Conservation (phyloP, 345 rosid species). For the Aquilaria yunnanensis region DNA sequence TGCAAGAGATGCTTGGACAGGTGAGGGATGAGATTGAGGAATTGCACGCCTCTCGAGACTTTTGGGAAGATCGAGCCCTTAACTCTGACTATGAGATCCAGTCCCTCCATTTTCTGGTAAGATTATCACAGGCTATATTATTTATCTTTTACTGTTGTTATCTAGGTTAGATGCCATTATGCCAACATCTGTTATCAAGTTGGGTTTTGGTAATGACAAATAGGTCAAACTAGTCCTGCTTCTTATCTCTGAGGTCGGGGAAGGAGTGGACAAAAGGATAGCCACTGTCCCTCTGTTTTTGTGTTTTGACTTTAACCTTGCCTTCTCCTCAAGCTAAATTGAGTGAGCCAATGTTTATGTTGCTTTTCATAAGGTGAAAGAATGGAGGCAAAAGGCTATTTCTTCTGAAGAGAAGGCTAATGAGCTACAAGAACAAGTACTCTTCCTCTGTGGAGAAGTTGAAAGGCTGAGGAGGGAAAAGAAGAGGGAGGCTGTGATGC, state of each 20-base stretch:
- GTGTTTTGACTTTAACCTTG: no score
- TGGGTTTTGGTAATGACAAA: neutral
- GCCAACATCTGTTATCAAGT: neutral
- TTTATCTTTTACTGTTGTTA: neutral
- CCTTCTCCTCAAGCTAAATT: no score
- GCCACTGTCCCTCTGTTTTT: no score
- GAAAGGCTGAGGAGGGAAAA: constrained; percentile 32
- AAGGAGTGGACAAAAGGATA: no score
- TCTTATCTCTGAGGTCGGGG: no score
- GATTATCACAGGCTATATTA: constrained; percentile 8
- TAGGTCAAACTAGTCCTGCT: no score
- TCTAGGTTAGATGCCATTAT: neutral
- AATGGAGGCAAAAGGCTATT: constrained; percentile 64
- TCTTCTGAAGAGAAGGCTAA: constrained; percentile 44
- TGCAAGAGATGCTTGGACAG: constrained; percentile 84
- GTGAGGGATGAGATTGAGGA: constrained; percentile 91
- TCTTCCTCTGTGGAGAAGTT: constrained; percentile 36
- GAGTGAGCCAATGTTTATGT: neutral
- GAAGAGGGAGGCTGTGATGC: constrained; percentile 9
- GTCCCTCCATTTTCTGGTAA: constrained; percentile 49
- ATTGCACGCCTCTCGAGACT: constrained; percentile 70
- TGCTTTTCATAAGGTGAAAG: constrained; percentile 44
- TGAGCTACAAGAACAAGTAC: constrained; percentile 38
- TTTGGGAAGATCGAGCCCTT: constrained; percentile 84
- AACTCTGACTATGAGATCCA: constrained; percentile 53